phyloP scores from a whole-genome alignment of 805 yeast genomes.

The Candida tallmaniae region DNA sequence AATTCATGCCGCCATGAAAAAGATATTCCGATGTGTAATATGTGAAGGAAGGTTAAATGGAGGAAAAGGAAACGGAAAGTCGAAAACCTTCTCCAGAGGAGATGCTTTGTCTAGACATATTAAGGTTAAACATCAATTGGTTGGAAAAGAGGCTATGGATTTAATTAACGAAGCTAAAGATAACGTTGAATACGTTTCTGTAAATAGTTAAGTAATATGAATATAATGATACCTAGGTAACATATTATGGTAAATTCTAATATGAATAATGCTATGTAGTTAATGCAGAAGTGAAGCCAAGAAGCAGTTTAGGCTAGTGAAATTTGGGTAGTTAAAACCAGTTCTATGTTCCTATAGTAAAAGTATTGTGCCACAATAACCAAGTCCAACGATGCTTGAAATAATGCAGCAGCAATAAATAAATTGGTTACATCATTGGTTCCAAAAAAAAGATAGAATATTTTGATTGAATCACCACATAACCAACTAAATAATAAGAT shows the following conservation, averaged over 20 bases:
- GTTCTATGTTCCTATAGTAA: conserved; percentile 40
- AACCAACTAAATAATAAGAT: conserved; percentile 79
- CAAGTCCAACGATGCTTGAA: conserved; percentile 73
- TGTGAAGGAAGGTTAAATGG: conserved; percentile 44
- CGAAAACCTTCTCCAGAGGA: conserved; percentile 43
- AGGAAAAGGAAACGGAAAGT: conserved; percentile 48
- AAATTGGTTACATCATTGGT: conserved; percentile 62
- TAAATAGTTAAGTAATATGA: conserved; percentile 7
- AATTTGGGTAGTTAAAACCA: no score
- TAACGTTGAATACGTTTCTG: conserved; percentile 58
- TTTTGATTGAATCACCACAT: conserved; percentile 80
- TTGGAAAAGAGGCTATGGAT: conserved; percentile 61
- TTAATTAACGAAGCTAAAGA: conserved; percentile 74
- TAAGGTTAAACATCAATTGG: conserved; percentile 80
- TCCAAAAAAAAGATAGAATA: conserved; percentile 70
- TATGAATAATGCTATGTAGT: no score
- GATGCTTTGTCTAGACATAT: conserved; percentile 45
- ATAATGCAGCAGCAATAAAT: conserved; percentile 66
- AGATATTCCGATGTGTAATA: conserved; percentile 42
- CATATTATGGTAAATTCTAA: no score
- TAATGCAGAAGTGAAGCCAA: no score
- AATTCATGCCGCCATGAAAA: conserved; percentile 44
- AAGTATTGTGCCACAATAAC: conserved; percentile 70
- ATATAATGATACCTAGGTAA: no score
- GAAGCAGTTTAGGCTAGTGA: no score